Conservation (phyloP, 345 rosid genomes). For the Hibiscus mutabilis region DNA sequence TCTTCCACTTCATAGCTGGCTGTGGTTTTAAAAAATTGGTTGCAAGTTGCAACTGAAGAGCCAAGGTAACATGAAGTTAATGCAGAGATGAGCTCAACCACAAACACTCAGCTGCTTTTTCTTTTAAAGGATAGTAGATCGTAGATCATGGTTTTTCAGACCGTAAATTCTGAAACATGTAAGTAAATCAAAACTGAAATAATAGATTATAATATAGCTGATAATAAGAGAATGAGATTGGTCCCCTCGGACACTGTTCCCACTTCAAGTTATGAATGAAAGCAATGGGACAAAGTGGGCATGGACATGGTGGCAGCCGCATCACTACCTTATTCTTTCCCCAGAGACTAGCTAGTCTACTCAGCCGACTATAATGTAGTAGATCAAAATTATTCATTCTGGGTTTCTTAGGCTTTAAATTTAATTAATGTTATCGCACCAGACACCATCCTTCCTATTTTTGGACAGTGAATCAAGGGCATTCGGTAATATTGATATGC, state of each 20-base stretch:
- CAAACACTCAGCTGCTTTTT: neutral
- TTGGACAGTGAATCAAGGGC: neutral
- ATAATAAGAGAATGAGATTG: neutral
- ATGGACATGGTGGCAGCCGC: neutral
- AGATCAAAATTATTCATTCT: neutral
- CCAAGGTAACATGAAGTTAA: conserved; percentile 4
- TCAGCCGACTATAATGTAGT: neutral
- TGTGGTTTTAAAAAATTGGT: no score
- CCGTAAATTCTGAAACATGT: neutral
- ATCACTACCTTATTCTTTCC: neutral
- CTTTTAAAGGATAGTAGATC: neutral
- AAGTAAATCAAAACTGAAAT: neutral
- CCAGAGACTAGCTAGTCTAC: neutral
- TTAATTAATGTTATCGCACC: neutral
- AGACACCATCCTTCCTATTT: neutral
- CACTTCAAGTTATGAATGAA: neutral
- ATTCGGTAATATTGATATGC: neutral
- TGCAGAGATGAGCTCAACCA: conserved; percentile 1
- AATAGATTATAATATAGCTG: neutral
- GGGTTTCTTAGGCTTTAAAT: neutral
- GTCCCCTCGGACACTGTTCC: conserved; percentile 5
- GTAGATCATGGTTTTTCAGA: neutral
- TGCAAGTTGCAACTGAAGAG: neutral
- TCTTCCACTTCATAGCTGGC: no score
- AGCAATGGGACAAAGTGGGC: conserved; percentile 1